Evolutionary conservation across 306 rosid genomes (phyloP).

Genomic region (Oxytropis ochrocephala): DNA sequence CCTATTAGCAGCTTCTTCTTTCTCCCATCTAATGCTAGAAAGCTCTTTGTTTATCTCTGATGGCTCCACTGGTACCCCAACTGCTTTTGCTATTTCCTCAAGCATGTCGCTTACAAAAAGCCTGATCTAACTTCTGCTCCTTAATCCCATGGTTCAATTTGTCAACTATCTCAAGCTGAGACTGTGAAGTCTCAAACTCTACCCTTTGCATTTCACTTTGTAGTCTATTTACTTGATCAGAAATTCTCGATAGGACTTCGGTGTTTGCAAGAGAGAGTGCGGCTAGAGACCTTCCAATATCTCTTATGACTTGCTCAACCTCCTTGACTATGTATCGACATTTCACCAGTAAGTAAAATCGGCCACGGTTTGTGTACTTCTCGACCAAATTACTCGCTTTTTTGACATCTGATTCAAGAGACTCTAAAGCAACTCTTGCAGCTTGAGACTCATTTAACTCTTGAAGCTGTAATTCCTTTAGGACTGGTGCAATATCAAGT

Average conservation of each 20-base stretch:
- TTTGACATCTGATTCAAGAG: constrained; percentile 69
- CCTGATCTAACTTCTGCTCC: constrained; percentile 58
- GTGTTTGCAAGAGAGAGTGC: constrained; percentile 54
- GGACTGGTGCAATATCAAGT: constrained; percentile 60
- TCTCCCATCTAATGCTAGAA: constrained; percentile 63
- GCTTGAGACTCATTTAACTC: constrained; percentile 72
- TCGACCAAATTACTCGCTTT: constrained; percentile 63
- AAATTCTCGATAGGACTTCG: constrained; percentile 59
- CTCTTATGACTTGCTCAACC: constrained; percentile 68
- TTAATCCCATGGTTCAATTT: constrained; percentile 54
- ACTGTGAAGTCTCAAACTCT: constrained; percentile 58
- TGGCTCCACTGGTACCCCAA: constrained; percentile 74
- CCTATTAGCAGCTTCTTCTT: constrained; percentile 60
- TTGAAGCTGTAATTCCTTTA: constrained; percentile 61
- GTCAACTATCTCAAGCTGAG: constrained; percentile 58
- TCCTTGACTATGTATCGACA: constrained; percentile 65
- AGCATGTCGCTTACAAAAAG: constrained; percentile 70
- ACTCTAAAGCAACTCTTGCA: constrained; percentile 58
- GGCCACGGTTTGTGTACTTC: constrained; percentile 55
- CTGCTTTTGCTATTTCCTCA: constrained; percentile 65
- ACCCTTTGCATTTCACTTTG: constrained; percentile 83
- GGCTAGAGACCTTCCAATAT: constrained; percentile 60
- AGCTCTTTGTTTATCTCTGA: constrained; percentile 68
- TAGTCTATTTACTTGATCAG: constrained; percentile 59
- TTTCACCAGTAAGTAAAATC: constrained; percentile 58